Base-by-base conservation (phyloP, 305 asterid genomes). In the Stenogyne calaminthoides region DNA sequence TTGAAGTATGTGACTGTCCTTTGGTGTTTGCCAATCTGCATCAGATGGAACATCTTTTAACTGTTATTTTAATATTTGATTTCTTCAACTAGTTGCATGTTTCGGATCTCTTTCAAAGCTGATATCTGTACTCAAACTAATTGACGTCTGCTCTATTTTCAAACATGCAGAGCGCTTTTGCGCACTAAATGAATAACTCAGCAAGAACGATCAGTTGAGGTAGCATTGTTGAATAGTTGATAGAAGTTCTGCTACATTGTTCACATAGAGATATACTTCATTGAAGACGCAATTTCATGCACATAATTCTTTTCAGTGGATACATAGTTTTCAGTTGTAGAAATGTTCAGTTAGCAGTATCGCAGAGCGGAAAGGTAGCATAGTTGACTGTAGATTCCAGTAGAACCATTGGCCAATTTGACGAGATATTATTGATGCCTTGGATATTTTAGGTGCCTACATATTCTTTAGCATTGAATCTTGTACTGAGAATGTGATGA, bases 101-200 rank as follows among this genome's bases (percentile, higher is more conserved):
- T 49, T 49, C 10, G 22, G 4, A 46, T 49, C 1, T 15, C 7
- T 16, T 49, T 49, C 22, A 49, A 15, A 49, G 22, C 22, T 47
- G 55, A 47, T 47, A 20, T 47, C 20, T 47, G 55, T n/a, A 52
- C 64, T 72, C 78, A 47, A 75, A 73, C 77, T 81, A 71, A 72
- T 70, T 32, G 63, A 60, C 39, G 22, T 47, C 52, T 11, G 19
- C 52, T 37, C 46, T 63, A 19, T 40, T 47, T 46, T 66, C 16
- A 62, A 69, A 68, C 57, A 59, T 80, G 73, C 91, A 89, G 96
- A 89, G 89, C 86, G 96, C 76, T 39, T 88, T 67, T 84, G 93
- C 49, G 77, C 85, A 40, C 72, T 69, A 55, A 85, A 86, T 14
- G 78, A 80, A 51, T 77, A 71, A 52, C 74, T 49, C 51, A 54